These are phyloP conservation scores for Sporothrix pseudoabietina DNA, from an alignment of 2,329 filamentous ascomycete species.

Conservation along the genomic window DNA sequence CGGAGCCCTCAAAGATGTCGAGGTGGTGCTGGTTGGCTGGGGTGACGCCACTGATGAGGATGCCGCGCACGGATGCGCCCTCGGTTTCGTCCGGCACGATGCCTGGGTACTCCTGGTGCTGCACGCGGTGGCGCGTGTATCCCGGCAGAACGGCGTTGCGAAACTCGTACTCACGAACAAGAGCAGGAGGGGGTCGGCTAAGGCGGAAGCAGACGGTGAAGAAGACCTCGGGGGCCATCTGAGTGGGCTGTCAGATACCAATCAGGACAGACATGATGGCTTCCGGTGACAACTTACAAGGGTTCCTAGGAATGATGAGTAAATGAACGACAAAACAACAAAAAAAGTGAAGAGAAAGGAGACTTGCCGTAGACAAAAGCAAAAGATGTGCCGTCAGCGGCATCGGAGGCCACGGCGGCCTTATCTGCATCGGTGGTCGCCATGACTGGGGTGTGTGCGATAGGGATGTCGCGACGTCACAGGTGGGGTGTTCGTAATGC, in stretches of 20 bases:
- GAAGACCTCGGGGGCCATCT: constrained; percentile 86
- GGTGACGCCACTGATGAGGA: constrained; percentile 76
- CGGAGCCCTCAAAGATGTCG: constrained; percentile 77
- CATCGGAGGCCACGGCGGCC: constrained; percentile 23
- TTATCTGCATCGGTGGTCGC: constrained; percentile 27
- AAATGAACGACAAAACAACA: background rate
- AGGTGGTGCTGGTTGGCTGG: constrained; percentile 73
- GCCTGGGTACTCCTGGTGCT: constrained; percentile 75
- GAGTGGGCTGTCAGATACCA: background rate
- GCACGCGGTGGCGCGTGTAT: constrained; percentile 71
- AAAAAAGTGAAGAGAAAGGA: background rate
- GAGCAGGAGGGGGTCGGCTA: constrained; percentile 50
- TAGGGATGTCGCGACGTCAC: background rate
- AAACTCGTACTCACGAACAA: constrained; percentile 62
- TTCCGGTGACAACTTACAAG: constrained; percentile 38
- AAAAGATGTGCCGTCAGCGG: constrained; percentile 30
- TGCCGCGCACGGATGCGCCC: constrained; percentile 67
- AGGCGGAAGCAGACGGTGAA: constrained; percentile 77
- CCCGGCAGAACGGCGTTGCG: constrained; percentile 74
- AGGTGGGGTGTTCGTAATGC: background rate
- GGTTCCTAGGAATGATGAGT: constrained; percentile 42
- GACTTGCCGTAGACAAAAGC: constrained; percentile 61
- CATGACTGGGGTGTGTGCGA: background rate
- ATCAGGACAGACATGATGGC: background rate
- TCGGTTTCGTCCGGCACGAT: constrained; percentile 59